phyloP scores from a whole-genome alignment of 1,284 basidiomycete genomes.

The Inonotus obliquus region DNA sequence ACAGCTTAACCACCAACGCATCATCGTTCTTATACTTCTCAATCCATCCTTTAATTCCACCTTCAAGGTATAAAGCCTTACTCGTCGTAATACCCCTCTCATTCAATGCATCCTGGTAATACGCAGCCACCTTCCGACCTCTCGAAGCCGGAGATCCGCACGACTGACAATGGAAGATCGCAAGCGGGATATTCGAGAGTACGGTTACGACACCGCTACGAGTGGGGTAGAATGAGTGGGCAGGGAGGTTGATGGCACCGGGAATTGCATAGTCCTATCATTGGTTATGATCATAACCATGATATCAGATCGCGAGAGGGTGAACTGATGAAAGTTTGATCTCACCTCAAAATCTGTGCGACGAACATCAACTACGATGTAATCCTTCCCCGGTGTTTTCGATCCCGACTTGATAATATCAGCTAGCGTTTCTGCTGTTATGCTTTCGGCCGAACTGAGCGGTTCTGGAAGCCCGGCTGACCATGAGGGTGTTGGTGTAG shows the following conservation, averaged over 20 bases:
- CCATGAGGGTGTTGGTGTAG: constrained; percentile 6
- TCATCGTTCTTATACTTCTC: constrained; percentile 13
- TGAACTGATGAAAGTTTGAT: not conserved
- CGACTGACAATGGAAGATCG: constrained; percentile 18
- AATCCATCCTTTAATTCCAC: constrained; percentile 19
- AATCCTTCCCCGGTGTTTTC: constrained; percentile 13
- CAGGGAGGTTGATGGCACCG: constrained; percentile 19
- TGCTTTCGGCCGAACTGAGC: constrained; percentile 3
- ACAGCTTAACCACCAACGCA: constrained; percentile 11
- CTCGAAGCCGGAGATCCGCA: constrained; percentile 13
- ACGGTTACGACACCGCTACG: constrained; percentile 12
- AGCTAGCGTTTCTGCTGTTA: constrained; percentile 10
- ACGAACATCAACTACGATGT: constrained; percentile 16
- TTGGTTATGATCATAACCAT: not conserved
- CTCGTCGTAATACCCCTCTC: constrained; percentile 16
- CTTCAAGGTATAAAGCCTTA: constrained; percentile 15
- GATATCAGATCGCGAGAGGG: too few relatives aligned
- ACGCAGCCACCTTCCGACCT: constrained; percentile 13
- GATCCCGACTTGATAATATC: constrained; percentile 10
- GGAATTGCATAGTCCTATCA: constrained; percentile 15
- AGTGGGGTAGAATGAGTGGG: constrained; percentile 17
- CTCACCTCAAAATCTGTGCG: constrained; percentile 17
- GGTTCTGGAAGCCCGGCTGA: constrained; percentile 16
- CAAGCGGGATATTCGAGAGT: constrained; percentile 10
- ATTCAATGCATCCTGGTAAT: constrained; percentile 15